Percentiles rank a stretch among this genome's conserved stretches.
These are phyloP conservation scores for Aspergillus nanangensis DNA, from an alignment of 495 filamentous ascomycete species.

Conservation along the genomic window DNA sequence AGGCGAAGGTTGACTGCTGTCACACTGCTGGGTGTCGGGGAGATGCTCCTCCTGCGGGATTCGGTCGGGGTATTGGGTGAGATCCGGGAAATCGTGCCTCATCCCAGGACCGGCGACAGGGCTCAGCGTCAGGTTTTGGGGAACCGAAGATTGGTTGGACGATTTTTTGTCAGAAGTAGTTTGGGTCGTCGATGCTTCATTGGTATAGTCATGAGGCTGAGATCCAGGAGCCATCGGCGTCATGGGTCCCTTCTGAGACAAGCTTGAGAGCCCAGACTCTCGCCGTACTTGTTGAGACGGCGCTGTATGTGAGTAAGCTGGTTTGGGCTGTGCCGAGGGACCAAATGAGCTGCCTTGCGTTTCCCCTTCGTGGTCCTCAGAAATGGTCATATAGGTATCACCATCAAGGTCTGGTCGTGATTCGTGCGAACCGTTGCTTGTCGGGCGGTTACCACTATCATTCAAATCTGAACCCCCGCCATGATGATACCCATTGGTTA, in stretches of 20 bases:
- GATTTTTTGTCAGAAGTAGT: conserved; percentile 79
- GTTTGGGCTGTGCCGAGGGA: conserved; percentile 48
- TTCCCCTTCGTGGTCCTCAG: conserved; percentile 37
- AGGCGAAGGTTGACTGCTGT: conserved; percentile 38
- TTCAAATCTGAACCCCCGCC: conserved; percentile 45
- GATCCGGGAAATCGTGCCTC: conserved; percentile 31
- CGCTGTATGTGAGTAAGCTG: conserved; percentile 45
- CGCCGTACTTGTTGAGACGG: conserved; percentile 49
- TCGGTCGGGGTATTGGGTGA: conserved; percentile 37
- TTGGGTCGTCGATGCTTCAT: conserved; percentile 78
- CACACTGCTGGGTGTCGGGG: conserved; percentile 41
- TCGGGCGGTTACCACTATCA: conserved; percentile 35
- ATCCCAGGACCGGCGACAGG: conserved; percentile 30
- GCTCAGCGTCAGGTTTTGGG: conserved; percentile 57
- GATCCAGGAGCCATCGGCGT: conserved; percentile 74
- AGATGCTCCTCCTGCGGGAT: conserved; percentile 42
- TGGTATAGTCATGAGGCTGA: conserved; percentile 68
- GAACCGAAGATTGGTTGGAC: conserved; percentile 38
- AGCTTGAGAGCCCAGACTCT: conserved; percentile 41
- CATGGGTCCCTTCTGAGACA: conserved; percentile 67
- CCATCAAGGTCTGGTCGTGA: conserved; percentile 56
- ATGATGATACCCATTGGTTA: conserved; percentile 45
- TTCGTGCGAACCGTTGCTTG: conserved; percentile 63
- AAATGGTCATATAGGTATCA: conserved; percentile 47
- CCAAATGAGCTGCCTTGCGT: conserved; percentile 49